Conservation (phyloP, 2,329 filamentous ascomycete species). For the Scedosporium aurantiacum region DNA sequence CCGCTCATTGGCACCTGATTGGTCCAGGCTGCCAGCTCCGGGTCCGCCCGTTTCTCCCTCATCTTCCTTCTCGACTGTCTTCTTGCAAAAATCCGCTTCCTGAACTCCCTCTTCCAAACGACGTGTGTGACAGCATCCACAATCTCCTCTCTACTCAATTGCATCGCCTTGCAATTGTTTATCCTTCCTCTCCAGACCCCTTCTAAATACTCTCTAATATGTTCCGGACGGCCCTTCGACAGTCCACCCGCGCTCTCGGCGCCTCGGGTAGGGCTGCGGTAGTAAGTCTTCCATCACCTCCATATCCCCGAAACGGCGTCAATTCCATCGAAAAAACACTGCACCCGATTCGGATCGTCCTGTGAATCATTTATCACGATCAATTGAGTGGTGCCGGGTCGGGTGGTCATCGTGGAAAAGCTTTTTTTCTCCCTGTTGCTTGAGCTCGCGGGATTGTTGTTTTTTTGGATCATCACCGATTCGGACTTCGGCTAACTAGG, state of each 20-base stretch:
- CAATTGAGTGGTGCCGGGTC: neutral
- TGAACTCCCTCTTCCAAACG: slow-evolving; percentile 25
- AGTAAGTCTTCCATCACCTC: slow-evolving; percentile 60
- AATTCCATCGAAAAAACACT: slow-evolving; percentile 34
- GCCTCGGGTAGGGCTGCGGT: slow-evolving; percentile 81
- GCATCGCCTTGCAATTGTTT: slow-evolving; percentile 52
- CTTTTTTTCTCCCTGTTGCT: slow-evolving; percentile 12
- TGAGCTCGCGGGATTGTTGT: slow-evolving; percentile 16
- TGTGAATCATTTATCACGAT: neutral
- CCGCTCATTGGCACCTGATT: slow-evolving; percentile 24
- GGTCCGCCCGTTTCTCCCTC: slow-evolving; percentile 27
- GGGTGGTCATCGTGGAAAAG: slow-evolving; percentile 13
- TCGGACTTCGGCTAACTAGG: slow-evolving; percentile 39
- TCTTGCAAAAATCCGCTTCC: slow-evolving; percentile 8
- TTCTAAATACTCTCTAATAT: slow-evolving; percentile 53
- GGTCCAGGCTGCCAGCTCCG: slow-evolving; percentile 18
- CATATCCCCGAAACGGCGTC: slow-evolving; percentile 25
- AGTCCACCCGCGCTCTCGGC: slow-evolving; percentile 92
- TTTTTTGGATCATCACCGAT: slow-evolving; percentile 6
- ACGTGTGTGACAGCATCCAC: slow-evolving; percentile 35
- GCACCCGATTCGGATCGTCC: slow-evolving; percentile 20
- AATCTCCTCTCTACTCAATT: slow-evolving; percentile 54
- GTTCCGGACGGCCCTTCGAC: slow-evolving; percentile 97
- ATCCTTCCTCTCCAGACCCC: slow-evolving; percentile 23
- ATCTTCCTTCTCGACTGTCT: slow-evolving; percentile 28